Conservation (phyloP, 2,329 filamentous ascomycete genomes). For the Alternaria longipes region DNA sequence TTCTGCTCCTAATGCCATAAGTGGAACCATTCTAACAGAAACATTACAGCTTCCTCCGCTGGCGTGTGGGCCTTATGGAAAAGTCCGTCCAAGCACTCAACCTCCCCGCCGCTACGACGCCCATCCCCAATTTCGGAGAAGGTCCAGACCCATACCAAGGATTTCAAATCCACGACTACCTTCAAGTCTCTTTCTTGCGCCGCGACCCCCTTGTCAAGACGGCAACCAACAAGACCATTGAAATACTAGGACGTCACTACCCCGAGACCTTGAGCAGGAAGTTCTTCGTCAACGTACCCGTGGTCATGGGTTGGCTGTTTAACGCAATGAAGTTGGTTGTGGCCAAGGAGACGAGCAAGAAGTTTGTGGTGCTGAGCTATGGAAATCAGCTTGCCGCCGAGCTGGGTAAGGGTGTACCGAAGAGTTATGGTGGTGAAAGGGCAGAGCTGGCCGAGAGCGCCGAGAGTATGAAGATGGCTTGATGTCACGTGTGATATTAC, state of each 20-base stretch:
- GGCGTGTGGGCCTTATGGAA: conserved; percentile 93
- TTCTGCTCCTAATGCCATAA: neutral
- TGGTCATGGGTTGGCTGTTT: conserved; percentile 83
- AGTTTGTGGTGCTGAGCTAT: conserved; percentile 60
- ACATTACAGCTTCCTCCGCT: conserved; percentile 79
- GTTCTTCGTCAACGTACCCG: conserved; percentile 94
- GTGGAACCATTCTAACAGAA: neutral
- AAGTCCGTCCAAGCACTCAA: conserved; percentile 78
- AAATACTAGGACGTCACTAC: conserved; percentile 82
- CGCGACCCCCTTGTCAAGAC: conserved; percentile 79
- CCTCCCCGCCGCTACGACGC: conserved; percentile 72
- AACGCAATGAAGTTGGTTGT: conserved; percentile 58
- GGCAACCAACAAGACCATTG: conserved; percentile 81
- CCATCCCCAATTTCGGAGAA: conserved; percentile 73
- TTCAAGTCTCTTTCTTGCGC: conserved; percentile 84
- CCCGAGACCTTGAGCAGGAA: conserved; percentile 90
- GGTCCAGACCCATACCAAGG: conserved; percentile 85
- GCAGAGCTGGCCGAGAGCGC: conserved; percentile 57
- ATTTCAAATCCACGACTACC: conserved; percentile 93
- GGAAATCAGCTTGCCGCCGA: conserved; percentile 74
- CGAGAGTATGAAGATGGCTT: conserved; percentile 53
- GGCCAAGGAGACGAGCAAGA: conserved; percentile 59
- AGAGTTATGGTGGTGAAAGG: conserved; percentile 81
- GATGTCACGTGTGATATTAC: neutral
- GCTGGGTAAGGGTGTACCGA: conserved; percentile 73